A percentile compares a stretch with the other conserved stretches of the same genome.
Evolutionary conservation across 805 yeast genomes (phyloP).

Genomic region (Monosporozyma servazzii): DNA sequence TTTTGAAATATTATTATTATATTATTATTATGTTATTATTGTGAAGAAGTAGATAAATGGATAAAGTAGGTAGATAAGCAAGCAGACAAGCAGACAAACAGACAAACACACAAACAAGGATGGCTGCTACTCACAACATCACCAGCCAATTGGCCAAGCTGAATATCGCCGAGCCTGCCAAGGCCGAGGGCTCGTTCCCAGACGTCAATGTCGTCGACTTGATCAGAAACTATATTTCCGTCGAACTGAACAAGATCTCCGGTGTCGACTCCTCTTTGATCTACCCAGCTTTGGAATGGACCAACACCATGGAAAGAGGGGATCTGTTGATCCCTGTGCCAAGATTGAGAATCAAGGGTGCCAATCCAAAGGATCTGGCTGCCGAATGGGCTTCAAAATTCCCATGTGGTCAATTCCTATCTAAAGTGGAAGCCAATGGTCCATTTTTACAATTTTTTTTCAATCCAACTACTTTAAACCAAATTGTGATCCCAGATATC

Average conservation of each 20-base stretch:
- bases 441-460: constrained; percentile 86
- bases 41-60: too few relatives aligned
- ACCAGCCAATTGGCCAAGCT: constrained; percentile 28
- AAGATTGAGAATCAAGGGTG: constrained; percentile 75
- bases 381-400: constrained; percentile 68
- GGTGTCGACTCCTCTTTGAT: constrained; percentile 62
- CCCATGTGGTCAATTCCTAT: constrained; percentile 59
- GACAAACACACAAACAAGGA: background rate
- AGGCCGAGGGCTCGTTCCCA: constrained; percentile 55
- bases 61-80: too few relatives aligned
- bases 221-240: constrained; percentile 80
- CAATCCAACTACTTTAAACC: constrained; percentile 53
- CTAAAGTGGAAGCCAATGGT: constrained; percentile 72
- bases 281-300: constrained; percentile 81
- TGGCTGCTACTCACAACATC: constrained; percentile 12
- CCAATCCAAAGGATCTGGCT: constrained; percentile 64
- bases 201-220: constrained; percentile 75
- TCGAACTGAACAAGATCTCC: constrained; percentile 63
- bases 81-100: background rate
- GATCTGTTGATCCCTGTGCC: constrained; percentile 89
- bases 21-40: too few relatives aligned
- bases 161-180: constrained; percentile 35
- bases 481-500: constrained; percentile 60
- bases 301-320: constrained; percentile 78
- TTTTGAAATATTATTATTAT: too few relatives aligned